Percentiles rank a stretch among this genome's conserved stretches.
Conservation (phyloP, 129 eudicot species). For the Flaveria robusta region DNA sequence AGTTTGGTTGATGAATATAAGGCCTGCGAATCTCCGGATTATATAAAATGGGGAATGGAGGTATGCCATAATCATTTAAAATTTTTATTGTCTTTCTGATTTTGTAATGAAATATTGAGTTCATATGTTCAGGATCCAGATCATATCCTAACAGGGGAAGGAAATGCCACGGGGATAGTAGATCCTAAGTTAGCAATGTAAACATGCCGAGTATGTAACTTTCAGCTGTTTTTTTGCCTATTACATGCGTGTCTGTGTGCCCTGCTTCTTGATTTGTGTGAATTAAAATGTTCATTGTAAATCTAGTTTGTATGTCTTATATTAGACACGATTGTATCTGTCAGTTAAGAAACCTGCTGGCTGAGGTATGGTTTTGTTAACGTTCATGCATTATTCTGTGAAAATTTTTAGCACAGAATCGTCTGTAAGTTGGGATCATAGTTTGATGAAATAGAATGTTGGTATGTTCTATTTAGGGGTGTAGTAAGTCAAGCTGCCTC, state of each 20-base stretch:
- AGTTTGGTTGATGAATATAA: conserved; percentile 96
- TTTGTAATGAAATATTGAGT: neutral
- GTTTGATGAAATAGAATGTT: conserved; percentile 16
- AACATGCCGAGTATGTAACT: conserved; percentile 40
- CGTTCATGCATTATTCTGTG: conserved; percentile 7
- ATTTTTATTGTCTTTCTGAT: neutral
- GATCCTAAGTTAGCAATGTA: conserved; percentile 70
- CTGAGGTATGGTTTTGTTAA: conserved; percentile 17
- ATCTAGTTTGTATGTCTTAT: conserved; percentile 13
- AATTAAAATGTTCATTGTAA: conserved; percentile 22
- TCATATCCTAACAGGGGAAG: conserved; percentile 81
- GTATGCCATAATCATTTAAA: conserved; percentile 39
- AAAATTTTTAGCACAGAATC: neutral
- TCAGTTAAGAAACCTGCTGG: neutral
- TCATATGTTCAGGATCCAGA: conserved; percentile 68
- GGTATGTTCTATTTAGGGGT: neutral
- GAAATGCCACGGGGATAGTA: conserved; percentile 73
- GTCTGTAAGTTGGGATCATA: neutral
- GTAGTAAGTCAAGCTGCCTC: too few relatives aligned
- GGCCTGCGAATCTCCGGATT: conserved; percentile 99
- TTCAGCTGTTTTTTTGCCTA: conserved; percentile 4
- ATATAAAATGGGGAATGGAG: conserved; percentile 99
- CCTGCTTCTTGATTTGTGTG: conserved; percentile 23
- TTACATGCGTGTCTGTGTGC: conserved; percentile 4
- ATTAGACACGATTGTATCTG: conserved; percentile 1